phyloP scores from a whole-genome alignment of 495 filamentous ascomycete genomes.

The Pyronema omphalodes region DNA sequence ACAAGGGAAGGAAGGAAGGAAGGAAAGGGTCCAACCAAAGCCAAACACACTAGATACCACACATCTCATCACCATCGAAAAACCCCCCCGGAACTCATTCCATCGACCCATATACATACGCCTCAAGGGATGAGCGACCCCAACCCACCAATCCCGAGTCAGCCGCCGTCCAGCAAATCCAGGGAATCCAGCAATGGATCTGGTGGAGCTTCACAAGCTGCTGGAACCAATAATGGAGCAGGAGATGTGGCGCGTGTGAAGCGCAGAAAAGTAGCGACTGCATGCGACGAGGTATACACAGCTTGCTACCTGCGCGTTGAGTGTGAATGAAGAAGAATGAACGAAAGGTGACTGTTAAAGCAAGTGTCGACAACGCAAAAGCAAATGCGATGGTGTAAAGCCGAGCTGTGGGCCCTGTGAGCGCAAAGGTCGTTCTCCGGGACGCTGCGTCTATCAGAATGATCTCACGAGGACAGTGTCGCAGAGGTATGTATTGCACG shows the following conservation, averaged over 20 bases:
- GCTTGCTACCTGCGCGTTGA: not conserved
- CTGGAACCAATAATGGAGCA: not conserved
- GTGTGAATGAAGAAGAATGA: not conserved
- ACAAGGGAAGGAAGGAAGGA: too few species aligned
- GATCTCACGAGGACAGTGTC: not conserved
- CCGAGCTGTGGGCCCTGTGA: conserved; percentile 1
- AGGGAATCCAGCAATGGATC: too few species aligned
- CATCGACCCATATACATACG: too few species aligned
- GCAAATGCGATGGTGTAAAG: not conserved
- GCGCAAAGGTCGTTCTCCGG: not conserved
- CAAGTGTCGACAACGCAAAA: not conserved
- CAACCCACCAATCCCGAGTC: too few species aligned
- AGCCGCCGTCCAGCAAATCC: too few species aligned
- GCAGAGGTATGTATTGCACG: not conserved
- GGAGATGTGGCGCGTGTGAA: not conserved
- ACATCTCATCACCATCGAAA: too few species aligned
- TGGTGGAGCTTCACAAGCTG: not conserved
- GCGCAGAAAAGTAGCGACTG: conserved; percentile 1
- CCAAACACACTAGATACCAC: too few species aligned
- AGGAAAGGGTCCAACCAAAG: too few species aligned
- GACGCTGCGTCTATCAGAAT: not conserved
- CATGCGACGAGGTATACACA: conserved; percentile 1
- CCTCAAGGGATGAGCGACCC: too few species aligned
- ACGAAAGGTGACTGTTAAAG: not conserved
- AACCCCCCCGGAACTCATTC: too few species aligned